Conservation (phyloP, 148 eudicot species). For the Rhododendron molle region DNA sequence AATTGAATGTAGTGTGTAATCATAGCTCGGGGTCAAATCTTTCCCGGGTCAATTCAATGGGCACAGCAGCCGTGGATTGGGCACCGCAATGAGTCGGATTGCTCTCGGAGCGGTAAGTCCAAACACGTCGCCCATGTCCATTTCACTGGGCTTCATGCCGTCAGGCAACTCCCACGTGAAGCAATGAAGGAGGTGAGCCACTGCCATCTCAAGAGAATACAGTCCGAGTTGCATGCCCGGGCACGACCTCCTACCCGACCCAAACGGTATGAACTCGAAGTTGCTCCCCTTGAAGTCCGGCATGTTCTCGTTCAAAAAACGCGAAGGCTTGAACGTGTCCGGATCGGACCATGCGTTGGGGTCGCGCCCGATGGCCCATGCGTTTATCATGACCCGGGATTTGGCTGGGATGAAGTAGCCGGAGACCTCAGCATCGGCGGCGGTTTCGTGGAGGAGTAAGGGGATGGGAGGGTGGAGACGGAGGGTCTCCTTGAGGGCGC, state of each 20-base stretch:
- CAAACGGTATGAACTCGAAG: conserved; percentile 69
- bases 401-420: conserved; percentile 49
- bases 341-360: conserved; percentile 51
- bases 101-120: conserved; percentile 73
- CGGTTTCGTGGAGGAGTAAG: conserved; percentile 62
- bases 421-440: conserved; percentile 39
- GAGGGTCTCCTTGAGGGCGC: conserved; percentile 56
- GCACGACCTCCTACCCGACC: conserved; percentile 77
- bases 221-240: conserved; percentile 79
- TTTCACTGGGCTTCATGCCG: conserved; percentile 65
- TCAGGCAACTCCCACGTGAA: conserved; percentile 67
- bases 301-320: conserved; percentile 45
- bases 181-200: conserved; percentile 53
- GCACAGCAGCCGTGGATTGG: conserved; percentile 45
- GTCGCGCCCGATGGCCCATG: conserved; percentile 57
- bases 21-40: background rate
- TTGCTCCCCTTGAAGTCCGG: conserved; percentile 63
- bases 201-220: conserved; percentile 62
- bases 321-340: conserved; percentile 33
- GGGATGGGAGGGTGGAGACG: conserved; percentile 81
- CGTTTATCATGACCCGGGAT: conserved; percentile 55
- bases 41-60: conserved; percentile 21
- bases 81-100: conserved; percentile 55
- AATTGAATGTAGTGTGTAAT: too few species aligned
- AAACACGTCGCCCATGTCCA: conserved; percentile 51